Base-by-base conservation (phyloP, 164 flowering plant genomes). In the Stephania cephalantha region DNA sequence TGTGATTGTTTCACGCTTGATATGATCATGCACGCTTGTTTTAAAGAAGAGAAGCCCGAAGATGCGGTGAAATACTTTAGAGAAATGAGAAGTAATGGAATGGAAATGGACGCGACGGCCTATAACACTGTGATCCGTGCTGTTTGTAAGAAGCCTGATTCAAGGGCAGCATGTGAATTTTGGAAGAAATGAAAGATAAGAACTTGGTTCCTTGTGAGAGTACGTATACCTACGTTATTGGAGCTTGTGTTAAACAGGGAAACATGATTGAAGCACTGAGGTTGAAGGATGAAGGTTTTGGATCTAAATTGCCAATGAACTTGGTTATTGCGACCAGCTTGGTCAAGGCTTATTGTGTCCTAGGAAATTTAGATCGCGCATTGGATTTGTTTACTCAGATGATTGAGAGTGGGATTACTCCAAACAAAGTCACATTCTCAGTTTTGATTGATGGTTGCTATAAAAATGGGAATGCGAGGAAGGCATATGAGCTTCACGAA, bases 101-200 rank as follows among this genome's bases (percentile, higher is more conserved):
- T 84, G 22, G 71, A 82, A 74, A 80, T 87, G 52, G 88, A 90
- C 81, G 71, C 73, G 0, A 74, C 31, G 1, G 70, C 76, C 1
- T 89, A 90, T 82, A 70, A 76, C 71, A 67, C 82, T 77, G 85
- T 73, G 42, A 79, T 94, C 78, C 79, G 79, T 73, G 92, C 85
- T 71, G 81, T 84, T 70, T 87, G 94, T 75, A 76, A 71, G 86
- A 81, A 72, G 71, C 84, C 83, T 4, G 74, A 90, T 78, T 79
- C 79, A 11, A 55, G 10, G 71, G 63, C 58, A 53, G 93, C 94
- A 6, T 81, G 71, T 69, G 78, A 66, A 64, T 75, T 90, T 82
- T 94, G 86, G 78, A 76, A 79, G 96, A 94, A 83, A 91, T 91
- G 92, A 89, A 85, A 75, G 80, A 72, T 30, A 83, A n/a, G 85